Evolutionary conservation across 306 rosid species (phyloP), one percentile per base, ranked within the genome.

Genomic region (Vigna trinervia): DNA sequence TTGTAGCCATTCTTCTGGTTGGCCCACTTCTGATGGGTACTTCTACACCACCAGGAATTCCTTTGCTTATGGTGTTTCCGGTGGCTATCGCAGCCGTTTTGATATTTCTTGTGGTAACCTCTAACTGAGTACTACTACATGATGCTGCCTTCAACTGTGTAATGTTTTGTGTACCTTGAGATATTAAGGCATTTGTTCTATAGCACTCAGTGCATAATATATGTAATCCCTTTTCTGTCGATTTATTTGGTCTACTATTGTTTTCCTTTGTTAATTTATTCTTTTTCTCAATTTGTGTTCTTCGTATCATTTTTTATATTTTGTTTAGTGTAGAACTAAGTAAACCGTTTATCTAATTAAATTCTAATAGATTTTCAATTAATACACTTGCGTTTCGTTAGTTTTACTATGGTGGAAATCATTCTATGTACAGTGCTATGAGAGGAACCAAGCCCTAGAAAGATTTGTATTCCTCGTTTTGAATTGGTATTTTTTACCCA

Each of bases 31-130:
- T 74, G 5, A 63, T 74, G 76, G 79, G 73, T 8, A 1, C 38
- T 0, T 15, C 46, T 61, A 17, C 84, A 4, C 63, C 81, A 0
- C 88, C 88, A 0, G 69, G 79, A 12, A 14, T 48, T 66, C 79
- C 64, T 20, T 64, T 85, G 73, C 48, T 85, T 1, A 0, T 75
- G 63, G 20, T 82, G 28, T 81, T 54, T 46, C 86, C 82, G 0
- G 0, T 85, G 5, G 70, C 75, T 57, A 2, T 82, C 47, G 56
- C 8, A 0, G 69, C 64, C 2, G 0, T 82, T n/a, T 5, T 85
- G 6, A 57, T 50, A 36, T 82, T 78, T 45, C 88, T 85, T 5
- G 1, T 69, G 4, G 3, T 22, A 0, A 11, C 57, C 69, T 11
- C 82, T 8, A 74, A 78, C 10, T 77, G 36, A 67, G 50, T 45